phyloP scores from a whole-genome alignment of 495 filamentous ascomycete genomes.

The Neurospora sp. region DNA sequence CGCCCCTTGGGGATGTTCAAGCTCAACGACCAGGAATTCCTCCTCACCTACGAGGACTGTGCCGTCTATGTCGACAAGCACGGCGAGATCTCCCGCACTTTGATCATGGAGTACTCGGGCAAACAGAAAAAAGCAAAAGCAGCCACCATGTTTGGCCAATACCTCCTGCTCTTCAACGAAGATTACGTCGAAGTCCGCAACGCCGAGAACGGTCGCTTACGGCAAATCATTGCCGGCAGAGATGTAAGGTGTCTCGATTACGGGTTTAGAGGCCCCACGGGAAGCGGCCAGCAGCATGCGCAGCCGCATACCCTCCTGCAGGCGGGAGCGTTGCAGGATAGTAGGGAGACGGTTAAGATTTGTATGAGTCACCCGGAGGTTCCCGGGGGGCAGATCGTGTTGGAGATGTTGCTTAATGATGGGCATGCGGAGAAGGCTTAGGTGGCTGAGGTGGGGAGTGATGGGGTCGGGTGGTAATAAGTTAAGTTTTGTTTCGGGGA shows the following conservation, averaged over 20 bases:
- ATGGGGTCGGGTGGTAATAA: background rate
- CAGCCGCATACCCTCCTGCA: background rate
- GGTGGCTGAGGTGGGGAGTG: background rate
- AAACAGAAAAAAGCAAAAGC: slow-evolving; percentile 66
- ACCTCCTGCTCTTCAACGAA: slow-evolving; percentile 72
- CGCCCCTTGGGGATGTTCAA: slow-evolving; percentile 93
- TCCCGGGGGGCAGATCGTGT: slow-evolving; percentile 68
- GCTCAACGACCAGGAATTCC: slow-evolving; percentile 82
- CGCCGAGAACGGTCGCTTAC: slow-evolving; percentile 84
- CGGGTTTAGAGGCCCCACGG: slow-evolving; percentile 51
- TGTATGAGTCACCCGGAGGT: slow-evolving; percentile 90
- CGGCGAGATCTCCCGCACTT: slow-evolving; percentile 80
- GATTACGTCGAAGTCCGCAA: slow-evolving; percentile 95
- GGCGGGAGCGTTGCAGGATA: slow-evolving; percentile 14
- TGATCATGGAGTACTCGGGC: slow-evolving; percentile 97
- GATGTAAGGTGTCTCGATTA: slow-evolving; percentile 86
- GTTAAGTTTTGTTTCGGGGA: background rate
- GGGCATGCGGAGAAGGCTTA: slow-evolving; percentile 66
- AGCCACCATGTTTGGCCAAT: slow-evolving; percentile 70
- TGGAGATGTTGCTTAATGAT: slow-evolving; percentile 90
- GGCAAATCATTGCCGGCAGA: slow-evolving; percentile 87
- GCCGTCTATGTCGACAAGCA: slow-evolving; percentile 98
- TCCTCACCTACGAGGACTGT: slow-evolving; percentile 89
- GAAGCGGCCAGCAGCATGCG: slow-evolving; percentile 17
- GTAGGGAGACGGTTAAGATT: slow-evolving; percentile 69